A percentile compares a stretch with the other conserved stretches of the same genome.
Evolutionary conservation across 441 rosid species (phyloP).

Genomic region (Pelargonium citronellum): DNA sequence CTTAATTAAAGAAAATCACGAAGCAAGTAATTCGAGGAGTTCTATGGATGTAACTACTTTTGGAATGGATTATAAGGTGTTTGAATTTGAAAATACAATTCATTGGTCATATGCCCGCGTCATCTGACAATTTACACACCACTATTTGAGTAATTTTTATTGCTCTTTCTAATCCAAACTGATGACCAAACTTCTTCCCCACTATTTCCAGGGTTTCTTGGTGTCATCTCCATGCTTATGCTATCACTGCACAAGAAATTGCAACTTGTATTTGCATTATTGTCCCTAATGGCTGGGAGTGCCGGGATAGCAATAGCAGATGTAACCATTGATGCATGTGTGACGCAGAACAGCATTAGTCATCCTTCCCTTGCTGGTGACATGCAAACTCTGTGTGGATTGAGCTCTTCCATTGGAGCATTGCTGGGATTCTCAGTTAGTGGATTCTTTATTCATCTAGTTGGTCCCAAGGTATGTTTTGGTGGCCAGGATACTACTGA

Average conservation of each 20-base stretch:
- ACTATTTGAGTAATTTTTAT: slow-evolving; percentile 1
- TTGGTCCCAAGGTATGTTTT: slow-evolving; percentile 72
- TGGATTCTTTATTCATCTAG: slow-evolving; percentile 75
- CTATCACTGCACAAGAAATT: slow-evolving; percentile 56
- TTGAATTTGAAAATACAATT: not conserved
- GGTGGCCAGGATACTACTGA: not conserved
- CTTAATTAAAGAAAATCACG: not conserved
- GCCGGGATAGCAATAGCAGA: slow-evolving; percentile 83
- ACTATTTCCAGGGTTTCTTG: slow-evolving; percentile 58
- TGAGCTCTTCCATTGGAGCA: slow-evolving; percentile 69
- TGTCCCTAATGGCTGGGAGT: slow-evolving; percentile 63
- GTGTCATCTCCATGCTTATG: slow-evolving; percentile 63
- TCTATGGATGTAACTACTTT: not conserved
- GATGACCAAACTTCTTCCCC: not conserved
- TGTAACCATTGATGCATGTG: slow-evolving; percentile 97
- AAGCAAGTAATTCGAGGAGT: not conserved
- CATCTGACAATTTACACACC: not conserved
- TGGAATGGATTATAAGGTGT: not conserved
- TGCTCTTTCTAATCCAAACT: not conserved
- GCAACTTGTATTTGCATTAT: slow-evolving; percentile 61
- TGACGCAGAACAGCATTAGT: slow-evolving; percentile 71
- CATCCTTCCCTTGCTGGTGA: slow-evolving; percentile 85
- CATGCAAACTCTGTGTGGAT: slow-evolving; percentile 88
- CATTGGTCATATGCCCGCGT: not conserved
- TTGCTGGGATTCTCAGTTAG: slow-evolving; percentile 71